Base-by-base conservation (phyloP, 2,329 filamentous ascomycete genomes). In the Talaromyces amestolkiae region DNA sequence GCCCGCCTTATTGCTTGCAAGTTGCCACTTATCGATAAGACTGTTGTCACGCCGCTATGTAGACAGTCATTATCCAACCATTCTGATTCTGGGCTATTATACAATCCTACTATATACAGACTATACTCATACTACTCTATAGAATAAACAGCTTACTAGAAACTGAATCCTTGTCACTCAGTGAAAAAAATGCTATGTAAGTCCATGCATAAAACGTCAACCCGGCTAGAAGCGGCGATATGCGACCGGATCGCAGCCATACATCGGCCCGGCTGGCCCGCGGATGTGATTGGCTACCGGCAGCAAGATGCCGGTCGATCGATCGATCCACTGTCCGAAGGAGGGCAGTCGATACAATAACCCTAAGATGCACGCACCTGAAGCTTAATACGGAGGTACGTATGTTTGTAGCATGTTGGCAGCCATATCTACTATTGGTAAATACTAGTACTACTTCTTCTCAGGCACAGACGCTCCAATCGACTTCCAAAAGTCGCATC, bases 401-500 rank as follows among this genome's bases (percentile, higher is more conserved):
- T 27, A 27, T 27, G 6, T 27, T 27, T 27, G 22, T 13, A 10
- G 19, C 6, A 9, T 19, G 27, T 13, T 11, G 22, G 11, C 41
- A 10, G n/a, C 7, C 19, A 45, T 22, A 22, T 37, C 35, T 10
- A 1, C 11, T 3, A 37, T 9, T 37, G 9, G 35, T 37, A n/a
- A 37, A 8, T 22, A 47, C 54, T 58, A 58, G 5, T 27, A 1
- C 22, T 33, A 49, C 61, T 63, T n/a, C 45, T 66, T 66, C 60
- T 63, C 64, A 22, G 64, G 64, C 4, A 33, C 72, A 68, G 61
- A 70, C 68, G 33, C 47, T 2, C 64, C 64, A 22, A 66, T 49
- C 11, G 58, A 59, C 60, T 47, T 63, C 82, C 82, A 84, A 54
- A 83, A 79, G 31, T 79, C 78, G 68, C 82, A 84, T 62, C 82